A percentile compares a stretch with the other conserved stretches of the same genome.
Evolutionary conservation across 2,329 filamentous ascomycete genomes (phyloP).

Genomic region (Parastagonospora avenae): DNA sequence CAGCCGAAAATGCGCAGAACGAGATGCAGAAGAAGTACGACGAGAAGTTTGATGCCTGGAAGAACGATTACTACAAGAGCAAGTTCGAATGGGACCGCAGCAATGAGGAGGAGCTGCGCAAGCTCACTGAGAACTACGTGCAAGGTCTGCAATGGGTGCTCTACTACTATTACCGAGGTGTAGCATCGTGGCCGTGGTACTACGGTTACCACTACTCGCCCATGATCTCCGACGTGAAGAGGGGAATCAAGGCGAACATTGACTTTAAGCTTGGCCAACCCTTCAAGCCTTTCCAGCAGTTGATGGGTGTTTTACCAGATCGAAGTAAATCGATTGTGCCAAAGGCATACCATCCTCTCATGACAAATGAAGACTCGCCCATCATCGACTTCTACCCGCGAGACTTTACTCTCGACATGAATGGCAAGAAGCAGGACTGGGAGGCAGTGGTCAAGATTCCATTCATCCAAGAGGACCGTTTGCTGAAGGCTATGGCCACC

Average conservation of each 20-base stretch:
- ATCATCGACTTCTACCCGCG: constrained; percentile 98
- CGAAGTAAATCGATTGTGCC: constrained; percentile 97
- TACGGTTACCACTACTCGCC: constrained; percentile 97
- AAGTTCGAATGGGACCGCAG: constrained; percentile 91
- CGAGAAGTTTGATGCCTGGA: constrained; percentile 89
- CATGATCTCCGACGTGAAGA: constrained; percentile 93
- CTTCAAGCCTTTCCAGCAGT: constrained; percentile 91
- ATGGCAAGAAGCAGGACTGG: constrained; percentile 99
- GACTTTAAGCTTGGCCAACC: constrained; percentile 94
- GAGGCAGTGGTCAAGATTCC: constrained; percentile 99
- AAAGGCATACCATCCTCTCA: constrained; percentile 81
- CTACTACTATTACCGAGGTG: constrained; percentile 96
- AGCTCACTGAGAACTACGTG: constrained; percentile 93
- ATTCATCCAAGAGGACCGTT: constrained; percentile 90
- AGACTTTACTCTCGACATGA: constrained; percentile 98
- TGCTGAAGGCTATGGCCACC: constrained; percentile 83
- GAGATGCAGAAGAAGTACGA: constrained; percentile 86
- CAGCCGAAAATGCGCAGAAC: constrained; percentile 76
- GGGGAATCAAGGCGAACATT: constrained; percentile 83
- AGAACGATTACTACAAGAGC: constrained; percentile 86
- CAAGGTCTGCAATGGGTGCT: constrained; percentile 98
- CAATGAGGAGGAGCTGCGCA: constrained; percentile 78
- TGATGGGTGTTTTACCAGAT: constrained; percentile 97
- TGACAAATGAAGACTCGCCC: constrained; percentile 87
- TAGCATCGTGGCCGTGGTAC: constrained; percentile 98